Conservation (phyloP, 2,329 filamentous ascomycete species). For the Talaromyces sp. region DNA sequence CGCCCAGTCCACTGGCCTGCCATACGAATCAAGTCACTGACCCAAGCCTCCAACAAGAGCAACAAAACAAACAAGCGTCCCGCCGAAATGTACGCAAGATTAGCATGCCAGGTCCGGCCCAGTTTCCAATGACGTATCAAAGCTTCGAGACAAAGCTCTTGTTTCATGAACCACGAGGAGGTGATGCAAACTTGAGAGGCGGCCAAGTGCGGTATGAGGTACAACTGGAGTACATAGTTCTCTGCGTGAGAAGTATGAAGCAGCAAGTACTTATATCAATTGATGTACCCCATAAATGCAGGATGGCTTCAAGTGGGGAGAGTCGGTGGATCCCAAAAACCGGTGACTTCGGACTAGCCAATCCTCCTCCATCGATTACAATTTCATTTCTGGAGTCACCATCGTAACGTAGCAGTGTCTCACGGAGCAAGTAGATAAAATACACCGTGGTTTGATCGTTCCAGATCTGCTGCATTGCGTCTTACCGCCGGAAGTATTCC, state of each 20-base stretch:
- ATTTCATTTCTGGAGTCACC: neutral
- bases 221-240: neutral
- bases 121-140: neutral
- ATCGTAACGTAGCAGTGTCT: too few relatives aligned
- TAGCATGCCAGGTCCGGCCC: neutral
- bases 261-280: neutral
- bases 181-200: too few relatives aligned
- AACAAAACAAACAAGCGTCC: neutral
- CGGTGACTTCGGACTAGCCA: neutral
- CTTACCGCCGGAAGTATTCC: neutral
- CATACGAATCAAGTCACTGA: neutral
- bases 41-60: neutral
- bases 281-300: neutral
- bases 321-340: neutral
- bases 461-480: neutral
- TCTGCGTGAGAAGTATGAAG: neutral
- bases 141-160: too few relatives aligned
- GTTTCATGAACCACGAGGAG: too few relatives aligned
- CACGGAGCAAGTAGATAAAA: too few relatives aligned
- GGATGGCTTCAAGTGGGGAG: neutral
- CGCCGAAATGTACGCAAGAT: neutral
- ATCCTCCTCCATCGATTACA: neutral
- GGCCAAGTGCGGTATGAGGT: neutral
- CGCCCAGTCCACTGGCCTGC: neutral
- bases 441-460: neutral